phyloP scores from a whole-genome alignment of 306 rosid genomes.

The Malus fusca region DNA sequence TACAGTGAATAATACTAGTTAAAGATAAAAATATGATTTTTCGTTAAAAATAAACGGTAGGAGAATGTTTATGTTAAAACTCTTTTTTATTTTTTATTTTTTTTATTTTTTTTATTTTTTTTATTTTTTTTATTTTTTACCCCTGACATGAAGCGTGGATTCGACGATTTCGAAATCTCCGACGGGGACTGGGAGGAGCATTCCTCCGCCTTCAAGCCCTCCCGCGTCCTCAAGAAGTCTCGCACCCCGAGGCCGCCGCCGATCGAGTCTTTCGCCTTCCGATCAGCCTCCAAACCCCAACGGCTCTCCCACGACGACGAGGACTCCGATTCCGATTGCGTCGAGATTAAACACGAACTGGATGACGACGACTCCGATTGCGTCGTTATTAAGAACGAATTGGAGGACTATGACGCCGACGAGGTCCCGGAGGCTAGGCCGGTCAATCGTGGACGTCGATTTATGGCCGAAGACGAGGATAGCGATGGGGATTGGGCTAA shows the following conservation, averaged over 20 bases:
- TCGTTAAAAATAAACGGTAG: too few relatives aligned
- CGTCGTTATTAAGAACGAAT: slow-evolving; percentile 29
- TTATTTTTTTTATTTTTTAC: too few relatives aligned
- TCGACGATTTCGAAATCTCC: slow-evolving; percentile 62
- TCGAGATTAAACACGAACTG: neutral
- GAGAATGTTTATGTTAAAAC: too few relatives aligned
- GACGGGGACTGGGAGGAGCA: slow-evolving; percentile 93
- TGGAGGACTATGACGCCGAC: slow-evolving; percentile 61
- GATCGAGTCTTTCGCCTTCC: slow-evolving; percentile 56
- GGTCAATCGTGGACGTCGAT: slow-evolving; percentile 56
- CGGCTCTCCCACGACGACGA: slow-evolving; percentile 13
- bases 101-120: too few relatives aligned
- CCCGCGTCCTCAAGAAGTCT: slow-evolving; percentile 48
- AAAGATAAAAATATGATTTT: too few relatives aligned
- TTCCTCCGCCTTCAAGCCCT: slow-evolving; percentile 79
- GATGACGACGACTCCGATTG: slow-evolving; percentile 27
- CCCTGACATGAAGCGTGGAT: slow-evolving; percentile 62
- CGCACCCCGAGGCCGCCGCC: slow-evolving; percentile 11
- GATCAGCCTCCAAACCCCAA: slow-evolving; percentile 1
- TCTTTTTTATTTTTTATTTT: too few relatives aligned
- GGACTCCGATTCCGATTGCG: neutral
- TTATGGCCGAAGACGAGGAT: slow-evolving; percentile 69
- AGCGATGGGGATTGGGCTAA: slow-evolving; percentile 35
- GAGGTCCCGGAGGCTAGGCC: slow-evolving; percentile 15
- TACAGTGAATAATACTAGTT: too few relatives aligned